Conservation (phyloP, 148 eudicot species). For the Amaranthus hypochondriacus region DNA sequence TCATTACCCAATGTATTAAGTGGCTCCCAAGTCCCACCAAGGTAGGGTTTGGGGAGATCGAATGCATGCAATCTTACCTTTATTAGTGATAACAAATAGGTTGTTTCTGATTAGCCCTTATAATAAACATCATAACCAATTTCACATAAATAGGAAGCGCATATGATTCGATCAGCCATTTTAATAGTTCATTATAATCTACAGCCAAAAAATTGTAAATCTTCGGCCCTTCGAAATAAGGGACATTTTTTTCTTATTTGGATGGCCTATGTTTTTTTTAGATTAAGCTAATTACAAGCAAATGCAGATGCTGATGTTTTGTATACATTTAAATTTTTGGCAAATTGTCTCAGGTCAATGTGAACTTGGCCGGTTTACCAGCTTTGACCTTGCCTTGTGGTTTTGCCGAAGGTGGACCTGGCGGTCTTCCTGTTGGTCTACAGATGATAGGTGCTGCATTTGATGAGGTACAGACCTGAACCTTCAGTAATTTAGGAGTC, state of each 20-base stretch:
- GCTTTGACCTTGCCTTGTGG: constrained; percentile 95
- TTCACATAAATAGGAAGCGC: no score
- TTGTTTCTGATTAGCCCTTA: no score
- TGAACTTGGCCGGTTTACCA: constrained; percentile 96
- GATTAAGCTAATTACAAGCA: neutral
- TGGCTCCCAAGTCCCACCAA: no score
- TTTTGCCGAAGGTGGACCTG: constrained; percentile 51
- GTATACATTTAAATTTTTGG: neutral
- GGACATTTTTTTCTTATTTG: neutral
- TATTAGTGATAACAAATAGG: no score
- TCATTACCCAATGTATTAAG: no score
- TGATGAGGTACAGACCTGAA: constrained; percentile 54
- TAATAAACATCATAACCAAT: no score
- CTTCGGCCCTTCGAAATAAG: no score
- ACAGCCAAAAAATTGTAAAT: no score
- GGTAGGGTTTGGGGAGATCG: no score
- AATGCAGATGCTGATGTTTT: neutral
- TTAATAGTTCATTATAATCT: no score
- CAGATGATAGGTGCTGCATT: constrained; percentile 96
- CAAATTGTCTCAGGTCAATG: constrained; percentile 65
- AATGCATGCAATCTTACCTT: no score
- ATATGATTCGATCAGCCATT: no score
- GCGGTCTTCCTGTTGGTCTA: constrained; percentile 78
- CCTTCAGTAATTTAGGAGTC: neutral
- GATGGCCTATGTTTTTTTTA: neutral